phyloP scores from a whole-genome alignment of 2,329 filamentous ascomycete genomes.

The Podosphaera fusca region DNA sequence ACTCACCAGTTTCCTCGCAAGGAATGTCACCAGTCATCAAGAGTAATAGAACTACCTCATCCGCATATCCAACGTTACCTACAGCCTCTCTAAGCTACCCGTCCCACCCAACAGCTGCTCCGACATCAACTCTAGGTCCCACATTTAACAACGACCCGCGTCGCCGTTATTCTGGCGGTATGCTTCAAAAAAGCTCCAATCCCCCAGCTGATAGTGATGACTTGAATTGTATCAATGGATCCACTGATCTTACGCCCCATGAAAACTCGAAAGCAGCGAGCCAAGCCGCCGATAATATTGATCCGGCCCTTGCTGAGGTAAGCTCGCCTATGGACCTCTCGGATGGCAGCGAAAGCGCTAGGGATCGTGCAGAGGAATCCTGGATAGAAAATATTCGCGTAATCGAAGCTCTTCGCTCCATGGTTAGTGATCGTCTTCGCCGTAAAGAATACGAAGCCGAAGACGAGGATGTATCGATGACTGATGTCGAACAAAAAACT shows the following conservation, averaged over 20 bases:
- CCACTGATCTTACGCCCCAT: conserved; percentile 12
- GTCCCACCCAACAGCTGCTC: conserved; percentile 34
- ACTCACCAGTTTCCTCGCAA: conserved; percentile 46
- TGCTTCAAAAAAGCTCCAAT: conserved; percentile 35
- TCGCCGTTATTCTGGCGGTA: conserved; percentile 40
- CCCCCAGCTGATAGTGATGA: conserved; percentile 20
- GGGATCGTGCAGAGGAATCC: conserved; percentile 36
- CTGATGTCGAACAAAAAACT: conserved; percentile 4
- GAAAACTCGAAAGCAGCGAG: conserved; percentile 21
- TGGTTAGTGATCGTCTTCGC: conserved; percentile 32
- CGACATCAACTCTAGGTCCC: conserved; percentile 45
- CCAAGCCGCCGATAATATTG: conserved; percentile 12
- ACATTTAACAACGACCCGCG: conserved; percentile 40
- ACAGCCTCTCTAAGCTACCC: conserved; percentile 47
- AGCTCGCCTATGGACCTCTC: conserved; percentile 33
- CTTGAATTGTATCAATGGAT: conserved; percentile 6
- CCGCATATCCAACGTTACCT: conserved; percentile 54
- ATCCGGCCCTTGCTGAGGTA: conserved; percentile 17
- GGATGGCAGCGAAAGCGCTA: conserved; percentile 26
- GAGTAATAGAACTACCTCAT: conserved; percentile 32
- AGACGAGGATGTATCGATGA: conserved; percentile 9
- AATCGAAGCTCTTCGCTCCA: conserved; percentile 36
- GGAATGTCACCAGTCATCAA: conserved; percentile 43
- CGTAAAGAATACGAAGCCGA: conserved; percentile 27
- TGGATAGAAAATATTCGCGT: conserved; percentile 44